These are phyloP conservation scores for Trichoderma asperellum DNA, from an alignment of 2,329 filamentous ascomycete genomes.

Conservation along the genomic window DNA sequence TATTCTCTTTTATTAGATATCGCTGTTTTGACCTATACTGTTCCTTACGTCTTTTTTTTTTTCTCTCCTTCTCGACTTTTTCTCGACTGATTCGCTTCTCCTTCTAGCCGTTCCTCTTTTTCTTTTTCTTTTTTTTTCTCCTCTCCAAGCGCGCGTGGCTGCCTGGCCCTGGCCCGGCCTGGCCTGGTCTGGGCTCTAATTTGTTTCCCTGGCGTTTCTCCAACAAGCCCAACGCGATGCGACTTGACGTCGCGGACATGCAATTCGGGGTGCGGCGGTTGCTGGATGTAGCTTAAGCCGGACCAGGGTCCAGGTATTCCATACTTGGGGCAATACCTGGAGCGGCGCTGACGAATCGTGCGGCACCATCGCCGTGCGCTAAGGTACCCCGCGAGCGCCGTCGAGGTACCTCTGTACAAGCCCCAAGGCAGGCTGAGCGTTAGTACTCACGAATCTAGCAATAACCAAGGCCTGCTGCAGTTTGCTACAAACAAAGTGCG, in stretches of 20 bases:
- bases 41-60: neutral
- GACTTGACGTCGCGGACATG: slow-evolving; percentile 13
- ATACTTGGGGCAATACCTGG: neutral
- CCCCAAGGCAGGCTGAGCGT: neutral
- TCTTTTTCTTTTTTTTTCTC: neutral
- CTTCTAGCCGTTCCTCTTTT: neutral
- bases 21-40: neutral
- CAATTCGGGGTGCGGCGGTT: slow-evolving; percentile 3
- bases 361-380: neutral
- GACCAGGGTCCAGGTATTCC: neutral
- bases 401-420: neutral
- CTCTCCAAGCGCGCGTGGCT: neutral
- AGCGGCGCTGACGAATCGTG: neutral
- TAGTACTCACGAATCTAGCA: neutral
- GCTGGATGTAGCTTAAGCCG: neutral
- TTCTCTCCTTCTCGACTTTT: neutral
- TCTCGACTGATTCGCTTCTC: neutral
- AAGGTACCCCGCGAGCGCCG: slow-evolving; percentile 5
- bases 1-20: neutral
- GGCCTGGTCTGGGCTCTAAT: neutral
- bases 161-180: neutral
- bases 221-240: slow-evolving; percentile 23
- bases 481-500: neutral
- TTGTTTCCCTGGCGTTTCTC: neutral
- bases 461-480: neutral